Base-by-base conservation (phyloP, 2,329 filamentous ascomycete genomes). In the Xylariaceae sp. region DNA sequence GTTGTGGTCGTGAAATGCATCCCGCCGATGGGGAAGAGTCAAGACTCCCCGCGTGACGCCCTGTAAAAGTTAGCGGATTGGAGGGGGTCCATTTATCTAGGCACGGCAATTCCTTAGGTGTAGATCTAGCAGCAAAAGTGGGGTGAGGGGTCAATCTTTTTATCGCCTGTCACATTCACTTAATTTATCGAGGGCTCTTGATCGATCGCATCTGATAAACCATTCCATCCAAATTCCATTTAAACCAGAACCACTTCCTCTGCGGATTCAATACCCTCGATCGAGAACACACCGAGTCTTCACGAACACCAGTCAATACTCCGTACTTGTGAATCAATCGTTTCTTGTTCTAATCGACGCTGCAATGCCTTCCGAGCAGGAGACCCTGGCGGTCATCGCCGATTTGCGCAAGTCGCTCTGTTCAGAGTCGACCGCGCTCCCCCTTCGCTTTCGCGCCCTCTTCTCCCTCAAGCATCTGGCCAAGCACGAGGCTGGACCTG, bases 401-500 rank as follows among this genome's bases (percentile, higher is more conserved):
- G 78, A 81, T 60, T 82, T 95, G 55, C 88, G 91, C 71, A 82
- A 88, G 70, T 89, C 88, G 61, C 85, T 99, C 61, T 87, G 83
- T 68, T 88, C 89, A 53, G 94, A 97, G 78, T 77, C 82, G 11
- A 88, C 89, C 63, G 86, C 92, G 51, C 88, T 99, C 57, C 88
- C 92, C 45, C 82, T 90, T 64, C 91, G 94, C 64, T 99, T 97
- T 77, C 91, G 94, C 69, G 93, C 94, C 49, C 89, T 99, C 68
- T 99, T 99, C 80, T 97, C 93, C 15, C 86, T 99, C 61, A 99
- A 99, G 79, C 90, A 97, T 74, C 80, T 97, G 61, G 93, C 94
- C 52, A 87, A 84, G 60, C 83, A 87, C 65, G 74, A 78, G 15
- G 77, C 86, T 6, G 85, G 86, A 48, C 83, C 88, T 85, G 88